Evolutionary conservation across 2,329 filamentous ascomycete species (phyloP).

Genomic region (Epichloe scottii): DNA sequence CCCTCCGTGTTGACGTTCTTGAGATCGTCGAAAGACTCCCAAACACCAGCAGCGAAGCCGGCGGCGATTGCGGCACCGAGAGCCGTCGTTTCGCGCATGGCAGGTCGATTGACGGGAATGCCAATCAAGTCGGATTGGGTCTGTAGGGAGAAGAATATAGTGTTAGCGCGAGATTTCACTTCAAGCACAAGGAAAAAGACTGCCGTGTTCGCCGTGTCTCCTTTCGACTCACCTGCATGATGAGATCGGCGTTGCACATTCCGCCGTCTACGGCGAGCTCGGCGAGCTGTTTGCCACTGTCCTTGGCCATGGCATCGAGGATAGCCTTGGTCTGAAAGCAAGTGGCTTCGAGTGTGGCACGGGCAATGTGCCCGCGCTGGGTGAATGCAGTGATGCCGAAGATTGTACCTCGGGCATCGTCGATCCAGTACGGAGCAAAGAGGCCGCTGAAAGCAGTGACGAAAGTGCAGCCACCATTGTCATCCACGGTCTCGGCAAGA

Average conservation of each 20-base stretch:
- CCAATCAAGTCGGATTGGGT: slow-evolving; percentile 71
- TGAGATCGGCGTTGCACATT: slow-evolving; percentile 69
- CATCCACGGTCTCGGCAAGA: slow-evolving; percentile 36
- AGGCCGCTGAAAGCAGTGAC: slow-evolving; percentile 73
- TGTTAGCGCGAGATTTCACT: neutral
- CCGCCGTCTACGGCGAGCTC: slow-evolving; percentile 75
- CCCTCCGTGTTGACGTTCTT: slow-evolving; percentile 59
- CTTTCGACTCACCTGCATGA: slow-evolving; percentile 47
- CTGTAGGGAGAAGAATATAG: slow-evolving; percentile 18
- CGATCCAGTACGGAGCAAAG: slow-evolving; percentile 77
- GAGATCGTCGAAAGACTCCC: slow-evolving; percentile 61
- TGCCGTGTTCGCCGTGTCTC: neutral
- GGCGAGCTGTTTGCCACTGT: slow-evolving; percentile 58
- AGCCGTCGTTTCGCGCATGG: slow-evolving; percentile 75
- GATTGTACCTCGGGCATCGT: slow-evolving; percentile 69
- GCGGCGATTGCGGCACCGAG: slow-evolving; percentile 73
- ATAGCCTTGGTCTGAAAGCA: slow-evolving; percentile 79
- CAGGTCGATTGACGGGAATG: slow-evolving; percentile 64
- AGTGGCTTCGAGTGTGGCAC: slow-evolving; percentile 68
- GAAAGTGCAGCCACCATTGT: slow-evolving; percentile 65
- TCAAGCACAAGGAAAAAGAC: neutral
- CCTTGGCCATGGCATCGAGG: slow-evolving; percentile 67
- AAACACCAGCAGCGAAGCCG: slow-evolving; percentile 63
- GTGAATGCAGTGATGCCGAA: slow-evolving; percentile 71
- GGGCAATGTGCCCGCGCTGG: slow-evolving; percentile 62